These are phyloP conservation scores for Puccinia horiana DNA, from an alignment of 1,284 basidiomycete genomes.

Conservation along the genomic window DNA sequence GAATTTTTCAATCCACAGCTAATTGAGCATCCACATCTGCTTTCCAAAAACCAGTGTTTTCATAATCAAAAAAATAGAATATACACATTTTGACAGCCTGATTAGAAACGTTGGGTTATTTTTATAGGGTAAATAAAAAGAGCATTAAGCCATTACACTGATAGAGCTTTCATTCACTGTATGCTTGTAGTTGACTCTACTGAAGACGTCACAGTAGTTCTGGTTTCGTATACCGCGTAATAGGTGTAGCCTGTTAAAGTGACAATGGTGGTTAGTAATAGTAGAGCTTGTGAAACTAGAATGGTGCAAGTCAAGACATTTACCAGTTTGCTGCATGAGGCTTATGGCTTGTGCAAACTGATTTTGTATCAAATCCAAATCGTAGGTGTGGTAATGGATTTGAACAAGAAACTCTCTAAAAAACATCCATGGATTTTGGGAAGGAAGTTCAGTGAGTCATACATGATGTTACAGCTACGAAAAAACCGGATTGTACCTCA, in stretches of 20 bases:
- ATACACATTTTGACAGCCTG: neutral
- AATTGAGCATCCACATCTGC: neutral
- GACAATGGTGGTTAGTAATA: neutral
- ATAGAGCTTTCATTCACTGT: no score
- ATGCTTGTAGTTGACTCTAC: neutral
- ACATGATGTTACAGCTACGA: neutral
- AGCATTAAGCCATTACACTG: no score
- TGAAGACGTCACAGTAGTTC: neutral
- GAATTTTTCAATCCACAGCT: no score
- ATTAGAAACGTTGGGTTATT: neutral
- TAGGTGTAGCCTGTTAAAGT: neutral
- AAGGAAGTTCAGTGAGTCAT: neutral
- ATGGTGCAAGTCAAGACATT: neutral
- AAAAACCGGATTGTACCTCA: neutral
- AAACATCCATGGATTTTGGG: neutral
- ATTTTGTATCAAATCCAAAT: neutral
- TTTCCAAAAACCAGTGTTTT: neutral
- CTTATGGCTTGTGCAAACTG: neutral
- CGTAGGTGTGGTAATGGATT: neutral
- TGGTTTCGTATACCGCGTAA: neutral
- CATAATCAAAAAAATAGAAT: neutral
- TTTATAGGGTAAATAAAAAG: no score
- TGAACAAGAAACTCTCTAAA: neutral
- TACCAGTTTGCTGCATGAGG: neutral
- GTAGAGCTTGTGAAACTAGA: neutral